These are phyloP conservation scores for Ascocoryne sarcoides DNA, from an alignment of 2,329 filamentous ascomycete species.

Conservation along the genomic window DNA sequence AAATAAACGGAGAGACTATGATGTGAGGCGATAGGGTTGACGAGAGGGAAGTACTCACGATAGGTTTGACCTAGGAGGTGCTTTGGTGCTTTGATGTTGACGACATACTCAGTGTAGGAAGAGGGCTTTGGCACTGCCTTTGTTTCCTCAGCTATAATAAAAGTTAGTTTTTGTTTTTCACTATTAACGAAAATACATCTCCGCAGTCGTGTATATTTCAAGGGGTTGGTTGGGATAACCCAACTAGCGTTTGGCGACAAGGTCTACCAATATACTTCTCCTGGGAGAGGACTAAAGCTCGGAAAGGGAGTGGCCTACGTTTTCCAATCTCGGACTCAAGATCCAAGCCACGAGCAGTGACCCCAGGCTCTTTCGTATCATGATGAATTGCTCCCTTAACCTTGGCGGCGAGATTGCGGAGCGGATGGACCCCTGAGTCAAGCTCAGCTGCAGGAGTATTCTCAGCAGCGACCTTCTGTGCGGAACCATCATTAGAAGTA, in stretches of 20 bases:
- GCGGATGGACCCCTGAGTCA: slow-evolving; percentile 2
- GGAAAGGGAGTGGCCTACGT: slow-evolving; percentile 5
- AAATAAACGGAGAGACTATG: background rate
- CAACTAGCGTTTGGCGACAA: too few relatives aligned
- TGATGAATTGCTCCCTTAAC: slow-evolving; percentile 3
- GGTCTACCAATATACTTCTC: too few relatives aligned
- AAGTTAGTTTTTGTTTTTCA: too few relatives aligned
- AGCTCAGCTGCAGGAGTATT: background rate
- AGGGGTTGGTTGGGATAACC: too few relatives aligned
- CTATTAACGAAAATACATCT: too few relatives aligned
- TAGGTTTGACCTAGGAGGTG: slow-evolving; percentile 29
- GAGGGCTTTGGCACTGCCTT: slow-evolving; percentile 2
- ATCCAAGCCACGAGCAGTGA: slow-evolving; percentile 9
- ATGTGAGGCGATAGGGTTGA: background rate
- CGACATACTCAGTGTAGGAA: slow-evolving; percentile 29
- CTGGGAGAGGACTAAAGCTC: background rate
- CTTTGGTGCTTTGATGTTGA: slow-evolving; percentile 30
- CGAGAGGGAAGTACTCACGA: slow-evolving; percentile 7
- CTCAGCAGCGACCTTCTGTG: background rate
- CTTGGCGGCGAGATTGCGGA: slow-evolving; percentile 4
- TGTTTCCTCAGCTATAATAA: background rate
- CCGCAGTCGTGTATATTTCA: too few relatives aligned
- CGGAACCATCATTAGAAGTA: background rate
- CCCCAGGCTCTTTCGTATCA: background rate
- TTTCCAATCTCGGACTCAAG: slow-evolving; percentile 20